Evolutionary conservation across 352 stramenopile genomes (phyloP).

Genomic region (Globisporangium acanthophoron): DNA sequence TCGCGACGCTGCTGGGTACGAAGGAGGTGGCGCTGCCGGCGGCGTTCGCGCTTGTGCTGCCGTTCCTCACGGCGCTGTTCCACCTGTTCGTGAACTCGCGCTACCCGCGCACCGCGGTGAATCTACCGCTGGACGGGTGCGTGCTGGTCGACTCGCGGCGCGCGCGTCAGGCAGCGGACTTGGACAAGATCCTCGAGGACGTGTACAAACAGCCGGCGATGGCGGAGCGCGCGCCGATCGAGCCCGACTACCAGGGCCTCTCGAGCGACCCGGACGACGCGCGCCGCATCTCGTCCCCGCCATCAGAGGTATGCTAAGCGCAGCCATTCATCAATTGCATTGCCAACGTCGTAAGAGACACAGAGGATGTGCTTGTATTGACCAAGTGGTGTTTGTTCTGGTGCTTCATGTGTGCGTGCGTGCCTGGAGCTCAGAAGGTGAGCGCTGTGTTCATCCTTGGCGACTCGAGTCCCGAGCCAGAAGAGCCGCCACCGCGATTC

Average conservation of each 20-base stretch:
- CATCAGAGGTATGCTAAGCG: slow-evolving; percentile 38
- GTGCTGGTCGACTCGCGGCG: slow-evolving; percentile 65
- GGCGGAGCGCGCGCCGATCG: slow-evolving; percentile 45
- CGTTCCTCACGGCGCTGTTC: slow-evolving; percentile 61
- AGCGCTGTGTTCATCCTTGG: slow-evolving; percentile 8
- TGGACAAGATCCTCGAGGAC: slow-evolving; percentile 54
- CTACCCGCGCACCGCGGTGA: slow-evolving; percentile 60
- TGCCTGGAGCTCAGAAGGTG: neutral
- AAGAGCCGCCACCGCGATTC: slow-evolving; percentile 1
- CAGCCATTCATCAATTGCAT: too few relatives aligned
- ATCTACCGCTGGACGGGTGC: slow-evolving; percentile 73
- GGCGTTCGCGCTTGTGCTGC: slow-evolving; percentile 54
- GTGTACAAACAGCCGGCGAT: slow-evolving; percentile 29
- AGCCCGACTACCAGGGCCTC: slow-evolving; percentile 74
- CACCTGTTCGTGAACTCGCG: slow-evolving; percentile 64
- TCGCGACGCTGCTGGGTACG: slow-evolving; percentile 61
- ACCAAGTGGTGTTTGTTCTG: neutral
- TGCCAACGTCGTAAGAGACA: neutral
- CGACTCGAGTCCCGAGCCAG: neutral
- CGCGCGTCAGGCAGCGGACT: slow-evolving; percentile 39
- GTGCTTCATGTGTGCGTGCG: neutral
- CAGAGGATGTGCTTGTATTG: slow-evolving; percentile 4
- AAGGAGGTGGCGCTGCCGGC: slow-evolving; percentile 65
- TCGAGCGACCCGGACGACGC: slow-evolving; percentile 54
- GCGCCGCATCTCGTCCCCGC: slow-evolving; percentile 62